Percentiles rank a stretch among this genome's conserved stretches.
phyloP scores from a whole-genome alignment of 768 basidiomycete genomes.

The Podaxis rugospora region DNA sequence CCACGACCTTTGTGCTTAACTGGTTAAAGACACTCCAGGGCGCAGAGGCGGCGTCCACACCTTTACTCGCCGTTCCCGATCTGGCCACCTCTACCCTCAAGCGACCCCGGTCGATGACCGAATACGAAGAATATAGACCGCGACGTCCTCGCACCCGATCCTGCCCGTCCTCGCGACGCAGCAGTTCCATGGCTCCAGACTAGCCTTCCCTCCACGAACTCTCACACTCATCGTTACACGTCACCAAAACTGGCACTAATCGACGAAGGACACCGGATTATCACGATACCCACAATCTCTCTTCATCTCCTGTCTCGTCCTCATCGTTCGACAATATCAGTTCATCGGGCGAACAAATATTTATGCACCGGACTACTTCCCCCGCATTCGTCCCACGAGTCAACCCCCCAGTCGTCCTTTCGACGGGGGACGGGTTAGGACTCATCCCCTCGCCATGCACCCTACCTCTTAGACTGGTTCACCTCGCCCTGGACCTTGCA shows the following conservation, averaged over 20 bases:
- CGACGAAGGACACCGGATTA: conserved; percentile 7
- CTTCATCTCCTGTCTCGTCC: conserved; percentile 1
- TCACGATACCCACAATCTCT: conserved; percentile 3
- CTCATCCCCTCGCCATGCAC: not conserved
- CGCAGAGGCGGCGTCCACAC: not conserved
- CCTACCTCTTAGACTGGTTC: conserved; percentile 8
- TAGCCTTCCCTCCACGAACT: conserved; percentile 9
- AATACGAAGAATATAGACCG: conserved; percentile 25
- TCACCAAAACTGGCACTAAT: conserved; percentile 1
- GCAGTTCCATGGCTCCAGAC: conserved; percentile 13
- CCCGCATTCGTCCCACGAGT: not conserved
- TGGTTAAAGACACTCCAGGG: conserved; percentile 32
- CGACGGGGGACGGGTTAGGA: conserved; percentile 5
- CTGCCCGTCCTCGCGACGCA: conserved; percentile 15
- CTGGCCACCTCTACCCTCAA: conserved; percentile 25
- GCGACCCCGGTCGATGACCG: conserved; percentile 34
- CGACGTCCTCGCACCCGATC: conserved; percentile 25
- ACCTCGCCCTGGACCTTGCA: conserved; percentile 9
- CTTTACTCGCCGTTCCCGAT: conserved; percentile 24
- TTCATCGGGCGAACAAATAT: conserved; percentile 2
- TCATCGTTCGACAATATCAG: not conserved
- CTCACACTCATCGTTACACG: not conserved
- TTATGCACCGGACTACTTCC: not conserved
- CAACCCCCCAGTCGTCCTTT: not conserved
- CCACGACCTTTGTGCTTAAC: conserved; percentile 21